These are phyloP conservation scores for Cudoniella acicularis DNA, from an alignment of 495 filamentous ascomycete genomes.

Conservation along the genomic window DNA sequence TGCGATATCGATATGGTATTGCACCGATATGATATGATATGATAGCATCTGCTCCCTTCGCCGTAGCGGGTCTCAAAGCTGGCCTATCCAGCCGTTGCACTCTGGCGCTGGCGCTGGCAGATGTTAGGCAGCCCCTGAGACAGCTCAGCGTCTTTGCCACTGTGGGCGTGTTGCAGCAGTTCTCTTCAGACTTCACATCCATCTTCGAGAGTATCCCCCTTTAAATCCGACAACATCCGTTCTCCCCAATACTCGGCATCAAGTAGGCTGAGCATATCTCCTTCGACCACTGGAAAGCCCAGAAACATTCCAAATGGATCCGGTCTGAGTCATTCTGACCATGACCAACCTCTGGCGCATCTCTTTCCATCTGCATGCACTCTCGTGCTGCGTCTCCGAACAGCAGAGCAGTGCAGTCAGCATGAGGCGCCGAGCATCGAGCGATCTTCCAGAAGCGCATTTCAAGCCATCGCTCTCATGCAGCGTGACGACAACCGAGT, in stretches of 20 bases:
- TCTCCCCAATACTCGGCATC: not conserved
- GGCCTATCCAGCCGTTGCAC: not conserved
- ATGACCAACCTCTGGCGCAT: not conserved
- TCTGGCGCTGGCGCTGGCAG: too few species aligned
- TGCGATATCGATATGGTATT: not conserved
- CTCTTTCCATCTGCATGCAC: not conserved
- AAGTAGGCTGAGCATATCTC: not conserved
- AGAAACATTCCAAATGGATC: not conserved
- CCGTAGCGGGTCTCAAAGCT: too few species aligned
- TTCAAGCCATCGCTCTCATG: constrained; percentile 2
- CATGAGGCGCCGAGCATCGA: constrained; percentile 14
- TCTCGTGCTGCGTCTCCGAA: not conserved
- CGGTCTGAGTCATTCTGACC: constrained; percentile 19
- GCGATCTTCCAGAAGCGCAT: not conserved
- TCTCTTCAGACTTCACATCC: too few species aligned
- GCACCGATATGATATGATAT: not conserved
- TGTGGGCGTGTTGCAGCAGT: not conserved
- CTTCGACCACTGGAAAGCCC: not conserved
- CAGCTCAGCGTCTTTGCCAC: not conserved
- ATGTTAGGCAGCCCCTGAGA: not conserved
- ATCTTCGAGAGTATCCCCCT: not conserved
- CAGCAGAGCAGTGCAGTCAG: not conserved
- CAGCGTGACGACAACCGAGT: constrained; percentile 12
- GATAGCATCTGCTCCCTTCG: too few species aligned
- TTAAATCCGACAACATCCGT: not conserved